phyloP scores from a whole-genome alignment of 345 rosid genomes.

The Eucalyptus polybractea region DNA sequence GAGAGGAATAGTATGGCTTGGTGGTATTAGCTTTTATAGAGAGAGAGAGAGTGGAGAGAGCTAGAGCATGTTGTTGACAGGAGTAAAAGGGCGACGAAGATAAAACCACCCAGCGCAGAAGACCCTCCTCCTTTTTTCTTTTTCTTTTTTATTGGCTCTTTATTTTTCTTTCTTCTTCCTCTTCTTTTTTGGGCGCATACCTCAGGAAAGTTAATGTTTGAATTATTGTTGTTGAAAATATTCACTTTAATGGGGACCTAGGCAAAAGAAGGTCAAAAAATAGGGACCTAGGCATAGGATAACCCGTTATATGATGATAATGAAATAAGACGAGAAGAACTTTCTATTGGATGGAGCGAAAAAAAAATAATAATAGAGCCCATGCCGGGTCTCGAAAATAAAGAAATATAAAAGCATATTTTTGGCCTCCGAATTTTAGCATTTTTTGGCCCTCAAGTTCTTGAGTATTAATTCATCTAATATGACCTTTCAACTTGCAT shows the following conservation, averaged over 20 bases:
- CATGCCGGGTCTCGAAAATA: background rate
- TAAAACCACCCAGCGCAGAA: background rate
- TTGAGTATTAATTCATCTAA: background rate
- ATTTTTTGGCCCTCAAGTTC: background rate
- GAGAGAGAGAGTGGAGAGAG: background rate
- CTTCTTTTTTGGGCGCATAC: background rate
- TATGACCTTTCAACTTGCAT: background rate
- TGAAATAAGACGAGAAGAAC: background rate
- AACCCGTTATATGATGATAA: background rate
- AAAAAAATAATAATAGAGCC: background rate
- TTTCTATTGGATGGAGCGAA: background rate
- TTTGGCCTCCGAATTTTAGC: background rate
- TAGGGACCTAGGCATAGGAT: background rate
- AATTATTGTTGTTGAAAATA: background rate
- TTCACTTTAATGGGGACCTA: background rate
- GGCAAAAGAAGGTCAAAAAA: background rate
- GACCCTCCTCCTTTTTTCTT: background rate
- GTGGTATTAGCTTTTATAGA: conserved; percentile 35
- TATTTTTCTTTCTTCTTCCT: background rate
- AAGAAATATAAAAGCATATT: background rate
- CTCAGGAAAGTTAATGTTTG: background rate
- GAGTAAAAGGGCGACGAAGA: background rate
- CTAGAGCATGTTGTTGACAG: background rate
- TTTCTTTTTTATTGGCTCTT: background rate
- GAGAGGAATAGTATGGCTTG: conserved; percentile 16